Base-by-base conservation (phyloP, 1,284 basidiomycete genomes). In the Boletus hoseneyae region DNA sequence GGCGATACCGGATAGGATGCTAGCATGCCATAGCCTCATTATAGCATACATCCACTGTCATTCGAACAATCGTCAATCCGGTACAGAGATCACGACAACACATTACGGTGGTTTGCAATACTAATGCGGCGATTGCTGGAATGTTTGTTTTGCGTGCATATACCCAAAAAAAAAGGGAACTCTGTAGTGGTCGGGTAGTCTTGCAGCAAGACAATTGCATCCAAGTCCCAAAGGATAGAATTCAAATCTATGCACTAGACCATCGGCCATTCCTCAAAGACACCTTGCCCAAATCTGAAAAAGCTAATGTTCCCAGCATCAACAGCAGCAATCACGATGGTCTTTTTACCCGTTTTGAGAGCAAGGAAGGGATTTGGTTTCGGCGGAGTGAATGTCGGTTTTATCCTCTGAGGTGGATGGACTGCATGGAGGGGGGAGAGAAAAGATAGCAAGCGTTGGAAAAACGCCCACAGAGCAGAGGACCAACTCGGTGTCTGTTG, bases 231-330 rank as follows among this genome's bases (percentile, higher is more conserved):
- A 18, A 11, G 12, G 16, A 27, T 18, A 16, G 23, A 35, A 25
- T 3, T 6, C 3, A 3, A 38, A 18, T 1, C 11, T 13, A 44
- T 19, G 13, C 15, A 6, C 49, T 66, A 66, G 10, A 36, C 34
- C 63, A 64, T 86, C 0, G 88, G 82, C 77, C 86, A 87, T 55
- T 89, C 85, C 45, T 80, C 83, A 68, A 99, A 98, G 11, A 81
- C 85, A 0, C 90, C 87, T 62, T 95, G 80, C 1, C 90, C 87
- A 60, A 98, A 95, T 38, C 91, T 74, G 66, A 94, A 86, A 74
- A 97, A 92, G 51, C 90, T 90, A 23, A 89, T 89, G 55, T 82
- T 93, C 7, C 95, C 93, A 7, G 85, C 80, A 69, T 97, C 95
- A 4, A 96, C 93, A 1, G 85, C 91, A 1, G 94, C 96, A 27